Base-by-base conservation (phyloP, 2,329 filamentous ascomycete species). In the Rutstroemia sp. region DNA sequence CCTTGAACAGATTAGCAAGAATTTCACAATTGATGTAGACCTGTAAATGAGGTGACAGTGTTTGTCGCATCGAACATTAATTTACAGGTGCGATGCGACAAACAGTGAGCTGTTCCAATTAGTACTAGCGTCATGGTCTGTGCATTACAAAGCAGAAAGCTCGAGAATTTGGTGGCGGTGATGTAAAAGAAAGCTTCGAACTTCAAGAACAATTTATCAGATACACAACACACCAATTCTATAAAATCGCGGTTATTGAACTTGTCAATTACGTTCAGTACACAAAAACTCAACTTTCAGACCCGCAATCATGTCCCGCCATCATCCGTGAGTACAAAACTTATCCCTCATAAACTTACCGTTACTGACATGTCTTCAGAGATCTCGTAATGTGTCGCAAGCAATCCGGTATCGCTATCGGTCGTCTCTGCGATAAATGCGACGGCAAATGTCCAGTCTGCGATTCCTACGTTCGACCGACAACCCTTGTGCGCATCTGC, bases 341-440 rank as follows among this genome's bases (percentile, higher is more conserved):
- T 51, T 12, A 12, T 39, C 45, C 12, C 41, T 49, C 19, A 50
- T 55, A 12, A 30, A 19, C 25, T 12, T 25, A 25, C 49, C 60
- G 52, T 55, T 51, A 14, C 47, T 54, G 56, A 58, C 30, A 17
- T 25, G 37, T 50, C 46, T 54, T 17, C 70, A 89, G 87, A 73
- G 94, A 99, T 79, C 86, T 99, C 65, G 94, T 99, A 68, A 97
- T 97, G 92, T 99, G 94, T 83, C 92, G 92, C 78, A 99, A 99
- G 78, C 92, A 96, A 73, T 80, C 92, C 59, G 94, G 94, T 75
- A 96, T 97, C 72, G 89, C 92, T 68, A 96, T 99, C 81, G 94
- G 94, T 71, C 92, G 94, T 57, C 89, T 99, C 71, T 99, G 94
- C 81, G 94, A 99, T 78, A 99, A 99, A 77, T 99, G 94, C 79